phyloP scores from a whole-genome alignment of 345 rosid species.

The Euclidium syriacum region DNA sequence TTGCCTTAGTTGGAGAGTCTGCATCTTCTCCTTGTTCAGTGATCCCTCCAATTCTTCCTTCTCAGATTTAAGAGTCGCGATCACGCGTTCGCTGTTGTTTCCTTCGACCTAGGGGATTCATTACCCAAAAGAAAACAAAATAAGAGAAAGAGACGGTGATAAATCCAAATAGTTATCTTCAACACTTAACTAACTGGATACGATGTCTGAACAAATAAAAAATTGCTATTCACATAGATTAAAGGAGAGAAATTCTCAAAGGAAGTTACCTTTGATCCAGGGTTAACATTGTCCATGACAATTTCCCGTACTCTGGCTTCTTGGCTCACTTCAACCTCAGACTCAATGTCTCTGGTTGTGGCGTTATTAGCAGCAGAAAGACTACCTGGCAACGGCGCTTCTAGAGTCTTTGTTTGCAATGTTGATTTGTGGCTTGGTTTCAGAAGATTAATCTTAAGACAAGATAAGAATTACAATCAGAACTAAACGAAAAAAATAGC shows the following conservation, averaged over 20 bases:
- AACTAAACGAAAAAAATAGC: not conserved
- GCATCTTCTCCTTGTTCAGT: constrained; percentile 67
- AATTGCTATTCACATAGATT: not conserved
- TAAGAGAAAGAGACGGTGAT: not conserved
- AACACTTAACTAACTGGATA: not conserved
- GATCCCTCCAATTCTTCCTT: constrained; percentile 76
- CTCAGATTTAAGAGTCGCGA: constrained; percentile 60
- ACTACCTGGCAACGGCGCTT: constrained; percentile 61
- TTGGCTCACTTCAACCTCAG: constrained; percentile 68
- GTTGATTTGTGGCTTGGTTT: constrained; percentile 95
- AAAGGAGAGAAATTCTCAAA: constrained; percentile 1
- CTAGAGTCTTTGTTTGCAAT: constrained; percentile 58
- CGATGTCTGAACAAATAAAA: not conserved
- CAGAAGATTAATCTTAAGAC: constrained; percentile 69
- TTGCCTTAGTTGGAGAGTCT: constrained; percentile 63
- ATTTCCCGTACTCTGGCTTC: constrained; percentile 90
- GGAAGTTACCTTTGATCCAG: constrained; percentile 47
- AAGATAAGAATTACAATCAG: constrained; percentile 20
- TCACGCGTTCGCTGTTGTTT: constrained; percentile 37
- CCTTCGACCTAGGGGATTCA: constrained; percentile 52
- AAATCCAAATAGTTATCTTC: not conserved
- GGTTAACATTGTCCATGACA: constrained; percentile 62
- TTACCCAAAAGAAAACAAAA: not conserved
- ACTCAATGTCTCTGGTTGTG: constrained; percentile 80
- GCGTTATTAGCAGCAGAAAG: constrained; percentile 65